A percentile compares a stretch with the other conserved stretches of the same genome.
Evolutionary conservation across 495 filamentous ascomycete genomes (phyloP).

Genomic region (Usnea hakonensis): DNA sequence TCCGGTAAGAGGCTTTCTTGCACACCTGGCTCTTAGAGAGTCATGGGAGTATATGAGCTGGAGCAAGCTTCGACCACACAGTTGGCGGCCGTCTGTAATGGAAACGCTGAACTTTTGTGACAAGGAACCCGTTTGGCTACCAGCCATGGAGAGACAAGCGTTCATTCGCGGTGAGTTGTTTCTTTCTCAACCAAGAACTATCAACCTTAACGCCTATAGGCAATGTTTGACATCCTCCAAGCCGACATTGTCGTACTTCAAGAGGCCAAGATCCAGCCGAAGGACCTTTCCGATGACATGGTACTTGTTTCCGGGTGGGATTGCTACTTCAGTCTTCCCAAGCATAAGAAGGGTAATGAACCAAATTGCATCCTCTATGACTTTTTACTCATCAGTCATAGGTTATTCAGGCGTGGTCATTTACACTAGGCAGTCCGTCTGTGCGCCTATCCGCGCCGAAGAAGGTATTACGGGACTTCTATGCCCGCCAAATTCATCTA

Average conservation of each 20-base stretch:
- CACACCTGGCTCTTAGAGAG: neutral
- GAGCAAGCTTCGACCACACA: neutral
- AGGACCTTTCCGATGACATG: constrained; percentile 93
- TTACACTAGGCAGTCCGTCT: constrained; percentile 84
- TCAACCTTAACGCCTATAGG: constrained; percentile 33
- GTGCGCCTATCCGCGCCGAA: constrained; percentile 83
- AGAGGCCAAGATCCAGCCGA: constrained; percentile 92
- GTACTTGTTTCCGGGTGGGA: constrained; percentile 94
- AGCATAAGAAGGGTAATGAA: constrained; percentile 75
- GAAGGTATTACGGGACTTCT: constrained; percentile 85
- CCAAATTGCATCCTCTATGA: neutral
- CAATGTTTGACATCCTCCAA: constrained; percentile 91
- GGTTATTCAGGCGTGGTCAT: constrained; percentile 97
- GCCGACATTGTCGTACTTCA: constrained; percentile 94
- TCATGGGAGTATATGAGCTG: neutral
- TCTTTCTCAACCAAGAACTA: neutral
- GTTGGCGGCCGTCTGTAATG: neutral
- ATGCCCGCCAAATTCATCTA: constrained; percentile 64
- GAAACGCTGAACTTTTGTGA: neutral
- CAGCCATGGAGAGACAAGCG: constrained; percentile 86
- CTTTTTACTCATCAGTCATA: constrained; percentile 28
- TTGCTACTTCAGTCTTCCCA: constrained; percentile 88
- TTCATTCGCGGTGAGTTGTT: constrained; percentile 61
- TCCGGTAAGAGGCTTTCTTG: constrained; percentile 50
- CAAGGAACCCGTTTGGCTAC: constrained; percentile 86